Evolutionary conservation across 164 flowering plant species (phyloP).

Genomic region (Litsea cubeba): DNA sequence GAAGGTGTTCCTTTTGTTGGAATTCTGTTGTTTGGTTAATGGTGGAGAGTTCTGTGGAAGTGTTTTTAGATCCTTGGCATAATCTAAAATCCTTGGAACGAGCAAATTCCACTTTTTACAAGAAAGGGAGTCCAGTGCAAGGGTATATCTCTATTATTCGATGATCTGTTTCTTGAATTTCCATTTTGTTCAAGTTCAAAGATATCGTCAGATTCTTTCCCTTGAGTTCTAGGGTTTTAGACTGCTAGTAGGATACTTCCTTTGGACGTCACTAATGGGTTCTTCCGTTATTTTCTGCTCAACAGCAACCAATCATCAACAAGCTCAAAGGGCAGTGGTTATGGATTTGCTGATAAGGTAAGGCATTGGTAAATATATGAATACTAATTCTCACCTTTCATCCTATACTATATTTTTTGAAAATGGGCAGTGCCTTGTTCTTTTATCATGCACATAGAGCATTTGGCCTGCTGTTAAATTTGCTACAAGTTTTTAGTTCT

Average conservation of each 20-base stretch:
- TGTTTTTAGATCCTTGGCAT: background rate
- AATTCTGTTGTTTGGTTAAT: background rate
- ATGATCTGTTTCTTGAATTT: background rate
- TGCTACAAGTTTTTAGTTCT: background rate
- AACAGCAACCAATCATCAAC: constrained; percentile 51
- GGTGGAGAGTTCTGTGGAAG: background rate
- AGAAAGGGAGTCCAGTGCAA: background rate
- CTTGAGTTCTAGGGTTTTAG: background rate
- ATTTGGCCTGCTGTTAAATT: background rate
- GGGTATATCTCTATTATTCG: background rate
- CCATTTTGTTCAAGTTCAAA: background rate
- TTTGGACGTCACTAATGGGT: background rate
- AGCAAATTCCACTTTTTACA: background rate
- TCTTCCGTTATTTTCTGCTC: constrained; percentile 2
- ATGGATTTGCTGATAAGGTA: constrained; percentile 99
- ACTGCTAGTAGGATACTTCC: background rate
- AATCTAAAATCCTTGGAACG: background rate
- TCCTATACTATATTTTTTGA: background rate
- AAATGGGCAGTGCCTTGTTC: background rate
- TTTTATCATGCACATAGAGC: background rate
- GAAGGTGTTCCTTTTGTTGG: background rate
- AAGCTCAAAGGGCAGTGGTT: constrained; percentile 74
- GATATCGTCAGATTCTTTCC: no score
- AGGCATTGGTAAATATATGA: background rate
- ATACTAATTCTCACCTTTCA: background rate